Conservation (phyloP, 768 basidiomycete genomes). For the Calocybe cyanea region DNA sequence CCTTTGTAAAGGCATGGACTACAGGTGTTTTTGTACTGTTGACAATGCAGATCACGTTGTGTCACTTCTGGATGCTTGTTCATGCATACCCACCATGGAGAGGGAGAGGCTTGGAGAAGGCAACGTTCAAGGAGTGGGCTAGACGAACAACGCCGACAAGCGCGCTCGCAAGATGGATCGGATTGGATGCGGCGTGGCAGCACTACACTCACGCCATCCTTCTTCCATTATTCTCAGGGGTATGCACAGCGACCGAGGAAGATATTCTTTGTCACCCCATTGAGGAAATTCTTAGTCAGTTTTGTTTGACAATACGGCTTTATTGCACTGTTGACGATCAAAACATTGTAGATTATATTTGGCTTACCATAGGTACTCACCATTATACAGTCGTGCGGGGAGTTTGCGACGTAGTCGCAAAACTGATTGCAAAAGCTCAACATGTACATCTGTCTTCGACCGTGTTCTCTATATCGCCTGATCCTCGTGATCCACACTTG, state of each 20-base stretch:
- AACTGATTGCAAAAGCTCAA: conserved; percentile 40
- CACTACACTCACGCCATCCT: conserved; percentile 52
- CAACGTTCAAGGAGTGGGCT: conserved; percentile 51
- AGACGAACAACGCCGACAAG: conserved; percentile 36
- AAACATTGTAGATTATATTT: conserved; percentile 73
- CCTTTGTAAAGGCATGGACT: conserved; percentile 22
- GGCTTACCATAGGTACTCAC: conserved; percentile 59
- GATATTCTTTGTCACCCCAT: conserved; percentile 57
- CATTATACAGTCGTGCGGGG: conserved; percentile 66
- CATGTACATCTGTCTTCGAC: conserved; percentile 54
- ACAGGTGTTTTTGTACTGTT: conserved; percentile 38
- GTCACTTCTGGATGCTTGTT: conserved; percentile 41
- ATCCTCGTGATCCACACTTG: conserved; percentile 28
- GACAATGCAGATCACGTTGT: conserved; percentile 38
- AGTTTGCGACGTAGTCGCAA: conserved; percentile 52
- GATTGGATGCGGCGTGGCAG: conserved; percentile 48
- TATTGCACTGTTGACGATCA: neutral
- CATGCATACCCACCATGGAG: conserved; percentile 42
- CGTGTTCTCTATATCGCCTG: conserved; percentile 42
- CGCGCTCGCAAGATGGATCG: conserved; percentile 34
- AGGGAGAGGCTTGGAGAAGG: conserved; percentile 19
- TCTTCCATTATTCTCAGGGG: conserved; percentile 66
- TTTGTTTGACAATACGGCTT: too few relatives aligned
- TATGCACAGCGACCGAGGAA: conserved; percentile 60
- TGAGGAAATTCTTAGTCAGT: conserved; percentile 61